These are phyloP conservation scores for Leishmania guyanensis DNA, from an alignment of 208 protist species.

Conservation along the genomic window DNA sequence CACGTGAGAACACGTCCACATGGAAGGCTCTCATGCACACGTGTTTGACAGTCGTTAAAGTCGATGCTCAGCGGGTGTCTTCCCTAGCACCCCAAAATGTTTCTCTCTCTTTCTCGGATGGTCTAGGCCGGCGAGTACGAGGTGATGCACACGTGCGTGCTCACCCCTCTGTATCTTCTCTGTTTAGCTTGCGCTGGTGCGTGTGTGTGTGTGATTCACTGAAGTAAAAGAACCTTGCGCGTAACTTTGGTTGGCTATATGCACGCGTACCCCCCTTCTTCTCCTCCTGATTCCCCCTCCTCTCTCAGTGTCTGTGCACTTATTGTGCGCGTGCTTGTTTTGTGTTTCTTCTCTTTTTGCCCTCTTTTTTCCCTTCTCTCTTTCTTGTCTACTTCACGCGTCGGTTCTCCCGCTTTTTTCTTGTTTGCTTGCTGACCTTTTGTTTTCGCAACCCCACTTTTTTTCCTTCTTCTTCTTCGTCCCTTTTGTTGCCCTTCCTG, in stretches of 20 bases:
- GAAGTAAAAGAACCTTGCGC: background rate
- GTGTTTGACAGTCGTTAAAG: background rate
- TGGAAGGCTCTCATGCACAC: background rate
- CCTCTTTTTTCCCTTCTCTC: background rate
- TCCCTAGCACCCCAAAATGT: background rate
- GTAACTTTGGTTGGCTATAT: background rate
- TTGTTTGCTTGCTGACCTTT: background rate
- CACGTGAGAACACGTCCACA: background rate
- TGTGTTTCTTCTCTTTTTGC: background rate
- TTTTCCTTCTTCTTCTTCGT: background rate
- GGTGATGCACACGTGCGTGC: background rate
- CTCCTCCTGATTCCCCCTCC: background rate
- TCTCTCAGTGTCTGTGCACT: background rate
- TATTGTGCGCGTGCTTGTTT: background rate
- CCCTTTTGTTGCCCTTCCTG: background rate
- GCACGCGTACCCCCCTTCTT: background rate
- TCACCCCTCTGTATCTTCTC: background rate
- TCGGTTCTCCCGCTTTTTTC: background rate
- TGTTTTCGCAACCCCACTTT: background rate
- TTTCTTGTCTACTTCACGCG: background rate
- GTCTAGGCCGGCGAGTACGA: background rate
- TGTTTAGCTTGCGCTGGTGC: background rate
- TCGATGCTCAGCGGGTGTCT: background rate
- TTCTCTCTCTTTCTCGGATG: background rate
- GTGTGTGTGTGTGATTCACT: background rate